phyloP scores from a whole-genome alignment of 768 basidiomycete species.

The Suillus bovinus region DNA sequence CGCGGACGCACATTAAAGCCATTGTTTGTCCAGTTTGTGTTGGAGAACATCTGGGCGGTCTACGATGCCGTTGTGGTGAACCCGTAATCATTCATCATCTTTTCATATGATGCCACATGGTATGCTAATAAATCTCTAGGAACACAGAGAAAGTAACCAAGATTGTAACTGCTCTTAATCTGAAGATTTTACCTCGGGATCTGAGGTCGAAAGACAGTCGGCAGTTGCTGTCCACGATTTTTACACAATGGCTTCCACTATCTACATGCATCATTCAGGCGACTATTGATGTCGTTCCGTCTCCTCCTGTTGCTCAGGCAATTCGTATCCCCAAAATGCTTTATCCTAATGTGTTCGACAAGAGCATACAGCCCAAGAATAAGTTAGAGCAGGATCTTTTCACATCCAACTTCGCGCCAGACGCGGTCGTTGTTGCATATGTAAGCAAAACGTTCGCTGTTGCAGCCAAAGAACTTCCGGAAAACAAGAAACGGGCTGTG shows the following conservation, averaged over 20 bases:
- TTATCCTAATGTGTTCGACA: conserved; percentile 72
- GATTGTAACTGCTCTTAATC: conserved; percentile 77
- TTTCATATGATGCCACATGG: conserved; percentile 3
- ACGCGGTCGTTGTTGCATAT: conserved; percentile 75
- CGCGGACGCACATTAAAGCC: conserved; percentile 87
- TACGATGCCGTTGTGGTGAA: conserved; percentile 89
- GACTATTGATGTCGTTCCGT: conserved; percentile 90
- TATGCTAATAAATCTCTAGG: conserved; percentile 42
- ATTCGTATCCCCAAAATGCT: conserved; percentile 90
- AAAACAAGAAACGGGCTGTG: conserved; percentile 73
- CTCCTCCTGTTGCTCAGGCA: conserved; percentile 79
- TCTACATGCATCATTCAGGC: conserved; percentile 92
- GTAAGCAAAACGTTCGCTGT: conserved; percentile 99
- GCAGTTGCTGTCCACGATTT: conserved; percentile 80
- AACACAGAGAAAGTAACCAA: conserved; percentile 88
- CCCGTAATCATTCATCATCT: conserved; percentile 51
- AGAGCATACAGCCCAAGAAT: conserved; percentile 62
- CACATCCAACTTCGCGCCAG: conserved; percentile 56
- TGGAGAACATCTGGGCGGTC: conserved; percentile 97
- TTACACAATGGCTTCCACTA: conserved; percentile 94
- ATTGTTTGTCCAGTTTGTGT: conserved; percentile 93
- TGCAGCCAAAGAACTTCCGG: conserved; percentile 75
- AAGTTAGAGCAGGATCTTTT: conserved; percentile 86
- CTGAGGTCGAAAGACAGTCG: conserved; percentile 89
- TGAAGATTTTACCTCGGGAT: conserved; percentile 87